Percentiles rank a stretch among this genome's conserved stretches.
These are phyloP conservation scores for Syzygium aqueum DNA, from an alignment of 345 rosid species.

Conservation along the genomic window DNA sequence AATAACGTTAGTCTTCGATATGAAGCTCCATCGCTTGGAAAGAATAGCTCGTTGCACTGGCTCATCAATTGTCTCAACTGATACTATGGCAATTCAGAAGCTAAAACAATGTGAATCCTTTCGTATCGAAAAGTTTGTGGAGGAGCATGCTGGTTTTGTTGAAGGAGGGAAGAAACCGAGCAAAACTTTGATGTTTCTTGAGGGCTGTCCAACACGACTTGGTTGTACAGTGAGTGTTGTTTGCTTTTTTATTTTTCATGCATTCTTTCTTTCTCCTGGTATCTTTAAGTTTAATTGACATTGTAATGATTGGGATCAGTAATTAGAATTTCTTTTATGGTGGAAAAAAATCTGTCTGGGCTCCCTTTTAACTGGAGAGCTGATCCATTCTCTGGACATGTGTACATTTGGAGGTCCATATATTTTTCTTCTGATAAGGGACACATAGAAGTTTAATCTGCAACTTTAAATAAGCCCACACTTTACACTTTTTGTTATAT, in stretches of 20 bases:
- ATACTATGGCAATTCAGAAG: conserved; percentile 43
- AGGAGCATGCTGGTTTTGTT: conserved; percentile 54
- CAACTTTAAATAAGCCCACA: not conserved
- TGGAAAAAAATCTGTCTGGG: not conserved
- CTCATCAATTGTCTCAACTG: conserved; percentile 50
- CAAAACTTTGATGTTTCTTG: conserved; percentile 88
- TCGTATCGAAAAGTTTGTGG: conserved; percentile 65
- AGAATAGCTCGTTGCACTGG: conserved; percentile 85
- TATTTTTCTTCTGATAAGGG: not conserved
- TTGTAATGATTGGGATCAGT: not conserved
- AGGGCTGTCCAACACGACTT: conserved; percentile 70
- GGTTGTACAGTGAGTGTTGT: conserved; percentile 81
- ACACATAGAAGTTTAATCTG: not conserved
- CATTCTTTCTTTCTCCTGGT: not conserved
- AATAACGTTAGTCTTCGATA: conserved; percentile 78
- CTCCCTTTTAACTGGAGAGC: not conserved
- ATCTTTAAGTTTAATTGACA: not conserved
- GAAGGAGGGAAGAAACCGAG: conserved; percentile 75
- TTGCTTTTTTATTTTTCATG: not conserved
- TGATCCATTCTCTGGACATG: not conserved
- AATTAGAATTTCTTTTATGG: not conserved
- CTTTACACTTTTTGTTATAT: not conserved
- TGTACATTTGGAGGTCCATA: not conserved
- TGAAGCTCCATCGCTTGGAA: conserved; percentile 85
- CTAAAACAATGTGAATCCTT: conserved; percentile 79